Evolutionary conservation across 768 basidiomycete genomes (phyloP), one percentile per base, ranked within the genome.

Genomic region (Lentinula guzmanii): DNA sequence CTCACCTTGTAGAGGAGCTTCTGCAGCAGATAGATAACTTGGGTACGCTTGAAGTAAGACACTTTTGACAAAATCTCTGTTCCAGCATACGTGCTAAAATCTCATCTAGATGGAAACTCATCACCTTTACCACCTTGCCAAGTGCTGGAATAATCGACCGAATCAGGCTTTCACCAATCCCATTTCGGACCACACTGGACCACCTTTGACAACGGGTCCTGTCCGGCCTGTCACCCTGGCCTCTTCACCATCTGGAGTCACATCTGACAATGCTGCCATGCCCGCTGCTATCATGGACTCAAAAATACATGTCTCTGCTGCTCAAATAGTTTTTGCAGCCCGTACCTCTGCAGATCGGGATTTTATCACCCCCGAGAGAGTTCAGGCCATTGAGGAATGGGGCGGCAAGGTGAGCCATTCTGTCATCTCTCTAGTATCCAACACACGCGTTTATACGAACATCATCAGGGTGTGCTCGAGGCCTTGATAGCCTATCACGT

Each of bases 261-360:
- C 34, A 16, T 41, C 37, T 33, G 34, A 61, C 33, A 39, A 55
- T 61, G 51, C 65, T 60, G 52, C 65, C 39, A 61, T 43, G 31
- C 52, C 42, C 1, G 66, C 70, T 16, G 70, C 70, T 11, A 67
- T 64, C 28, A 65, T 66, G 1, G 70, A 72, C 35, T 69, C 76
- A 1, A 69, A 75, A 61, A 91, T 93, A 67, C 81, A 82, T 66
- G 91, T 87, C n/a, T 88, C 91, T 15, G 87, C 88, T 15, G 83
- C 83, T 21, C 91, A 93, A 62, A 89, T 92, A 82, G 82, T 92
- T 4, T 93, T 90, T 68, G 91, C 91, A n/a, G 81, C 86, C 46
- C 83, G 91, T 52, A 79, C 76, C 45, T 87, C 89, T 31, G 55
- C 21, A 41, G 28, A 56, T 31, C 80, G 78, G 64, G 88, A 82